Evolutionary conservation across 2,329 filamentous ascomycete genomes (phyloP), one percentile per base, ranked within the genome.

Genomic region (Talaromyces sp.): DNA sequence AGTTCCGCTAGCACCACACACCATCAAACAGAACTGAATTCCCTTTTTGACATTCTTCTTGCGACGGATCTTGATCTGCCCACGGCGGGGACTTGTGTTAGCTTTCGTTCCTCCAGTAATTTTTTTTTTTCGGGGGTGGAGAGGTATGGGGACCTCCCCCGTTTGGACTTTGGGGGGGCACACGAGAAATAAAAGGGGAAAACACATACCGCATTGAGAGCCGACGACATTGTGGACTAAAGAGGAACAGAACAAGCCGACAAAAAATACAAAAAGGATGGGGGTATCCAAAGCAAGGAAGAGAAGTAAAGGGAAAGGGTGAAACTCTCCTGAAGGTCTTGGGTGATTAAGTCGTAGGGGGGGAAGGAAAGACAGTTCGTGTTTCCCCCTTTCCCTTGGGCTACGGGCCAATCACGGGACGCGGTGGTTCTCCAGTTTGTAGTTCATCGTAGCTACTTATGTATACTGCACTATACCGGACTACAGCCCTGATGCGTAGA

Each of bases 1-100:
- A 78, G 94, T 97, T 77, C 94, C 94, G 68, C 93, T 97, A 74
- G 94, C 94, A 82, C 94, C 94, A 75, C 94, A 97, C 71, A 99
- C 94, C 94, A 99, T 99, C 85, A 99, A 80, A 78, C 92, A 97
- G 83, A 99, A 99, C 84, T 99, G 94, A 74, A 99, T 97, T 74
- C 94, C 94, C 86, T 97, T 97, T 89, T 97, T 97, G 81, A 99
- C 93, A 85, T 99, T 97, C 90, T 99, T 99, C 93, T 99, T 99
- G 80, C 91, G 89, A 80, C 94, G 92, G 76, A 97, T 92, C 89
- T 96, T 94, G 79, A 95, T 90, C 86, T 91, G 52, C 50, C 54
- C 60, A 63, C 58, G 62, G 56, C 51, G 52, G 58, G 56, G 58
- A 56, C 56, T 60, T 49, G 48, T 48, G 54, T 58, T 53, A 61